Conservation (phyloP, 1,284 basidiomycete genomes). For the Cutaneotrichosporon dermatis region DNA sequence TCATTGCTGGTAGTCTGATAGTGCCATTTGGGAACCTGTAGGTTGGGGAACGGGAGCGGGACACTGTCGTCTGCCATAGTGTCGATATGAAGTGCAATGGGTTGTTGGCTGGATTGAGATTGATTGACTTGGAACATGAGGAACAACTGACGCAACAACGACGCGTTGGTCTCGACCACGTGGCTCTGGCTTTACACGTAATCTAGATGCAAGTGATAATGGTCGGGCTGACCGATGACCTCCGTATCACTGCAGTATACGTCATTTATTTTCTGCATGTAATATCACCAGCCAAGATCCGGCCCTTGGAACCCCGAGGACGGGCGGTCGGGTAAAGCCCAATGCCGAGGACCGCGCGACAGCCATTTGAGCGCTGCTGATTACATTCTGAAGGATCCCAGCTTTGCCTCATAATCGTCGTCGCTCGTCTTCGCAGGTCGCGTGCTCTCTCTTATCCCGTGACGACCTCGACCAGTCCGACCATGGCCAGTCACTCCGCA, state of each 20-base stretch:
- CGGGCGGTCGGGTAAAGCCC: neutral
- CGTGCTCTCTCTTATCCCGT: neutral
- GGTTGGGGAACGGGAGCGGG: conserved; percentile 78
- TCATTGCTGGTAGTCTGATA: conserved; percentile 67
- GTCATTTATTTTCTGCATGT: neutral
- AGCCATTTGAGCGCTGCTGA: no score
- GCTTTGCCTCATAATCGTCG: neutral
- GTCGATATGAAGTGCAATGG: neutral
- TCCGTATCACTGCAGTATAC: neutral
- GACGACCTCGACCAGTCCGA: neutral
- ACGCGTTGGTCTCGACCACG: neutral
- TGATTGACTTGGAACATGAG: neutral
- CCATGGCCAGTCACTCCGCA: conserved; percentile 17
- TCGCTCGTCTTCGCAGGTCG: neutral
- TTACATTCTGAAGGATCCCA: neutral
- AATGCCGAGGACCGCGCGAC: neutral
- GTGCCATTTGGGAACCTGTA: conserved; percentile 68
- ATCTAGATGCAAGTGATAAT: neutral
- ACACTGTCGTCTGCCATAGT: conserved; percentile 72
- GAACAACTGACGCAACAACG: neutral
- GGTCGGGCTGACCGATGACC: neutral
- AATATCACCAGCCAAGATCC: neutral
- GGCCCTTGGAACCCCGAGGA: neutral
- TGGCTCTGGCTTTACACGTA: neutral
- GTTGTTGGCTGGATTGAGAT: neutral